Conservation (phyloP, 495 filamentous ascomycete genomes). For the Rostrohypoxylon terebratum region DNA sequence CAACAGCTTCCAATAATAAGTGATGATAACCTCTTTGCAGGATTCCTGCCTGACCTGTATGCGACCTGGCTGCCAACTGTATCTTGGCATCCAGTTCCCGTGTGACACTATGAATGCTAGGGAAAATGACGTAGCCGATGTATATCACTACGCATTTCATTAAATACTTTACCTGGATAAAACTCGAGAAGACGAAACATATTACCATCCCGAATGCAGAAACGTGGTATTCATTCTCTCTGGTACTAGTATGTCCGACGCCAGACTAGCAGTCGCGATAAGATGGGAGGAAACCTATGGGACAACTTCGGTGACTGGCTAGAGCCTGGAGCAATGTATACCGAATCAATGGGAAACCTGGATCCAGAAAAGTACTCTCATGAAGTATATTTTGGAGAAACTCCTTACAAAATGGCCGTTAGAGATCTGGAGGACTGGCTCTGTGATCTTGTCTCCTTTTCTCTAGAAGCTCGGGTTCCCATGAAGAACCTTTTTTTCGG, state of each 20-base stretch:
- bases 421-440: neutral
- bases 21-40: too few species aligned
- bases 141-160: neutral
- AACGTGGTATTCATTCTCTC: neutral
- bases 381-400: neutral
- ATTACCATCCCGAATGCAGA: neutral
- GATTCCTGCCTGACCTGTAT: too few species aligned
- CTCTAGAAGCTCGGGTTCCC: constrained; percentile 22
- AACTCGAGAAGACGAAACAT: neutral
- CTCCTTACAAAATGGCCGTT: neutral
- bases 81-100: too few species aligned
- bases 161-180: neutral
- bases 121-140: neutral
- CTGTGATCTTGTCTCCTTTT: constrained; percentile 27
- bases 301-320: neutral
- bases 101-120: neutral
- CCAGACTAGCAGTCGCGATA: too few species aligned
- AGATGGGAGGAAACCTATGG: neutral
- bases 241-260: neutral
- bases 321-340: neutral
- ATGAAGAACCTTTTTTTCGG: too few species aligned
- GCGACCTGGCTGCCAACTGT: too few species aligned
- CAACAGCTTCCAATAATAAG: too few species aligned
- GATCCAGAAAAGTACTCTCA: neutral
- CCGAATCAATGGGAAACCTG: neutral